Evolutionary conservation across 768 basidiomycete species (phyloP).

Genomic region (Dacryopinax spathularia): DNA sequence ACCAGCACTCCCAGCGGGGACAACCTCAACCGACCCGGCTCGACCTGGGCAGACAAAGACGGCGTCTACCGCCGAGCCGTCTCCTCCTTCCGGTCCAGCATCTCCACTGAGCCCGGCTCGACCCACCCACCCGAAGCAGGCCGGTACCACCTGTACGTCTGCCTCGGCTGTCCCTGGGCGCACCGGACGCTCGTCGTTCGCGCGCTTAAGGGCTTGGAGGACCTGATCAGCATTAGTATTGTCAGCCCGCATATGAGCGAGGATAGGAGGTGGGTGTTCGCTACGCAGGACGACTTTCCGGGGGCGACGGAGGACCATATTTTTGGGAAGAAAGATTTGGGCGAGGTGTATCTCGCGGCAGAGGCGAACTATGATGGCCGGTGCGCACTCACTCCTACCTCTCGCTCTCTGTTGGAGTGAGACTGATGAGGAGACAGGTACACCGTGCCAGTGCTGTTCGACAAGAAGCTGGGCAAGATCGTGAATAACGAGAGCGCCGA

Average conservation of each 20-base stretch:
- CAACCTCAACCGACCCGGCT: too few species aligned
- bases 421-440: slow-evolving; percentile 32
- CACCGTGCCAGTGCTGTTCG: slow-evolving; percentile 87
- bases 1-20: too few species aligned
- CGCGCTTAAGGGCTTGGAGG: slow-evolving; percentile 83
- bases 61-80: background rate
- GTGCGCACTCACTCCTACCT: slow-evolving; percentile 25
- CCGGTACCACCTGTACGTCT: slow-evolving; percentile 85
- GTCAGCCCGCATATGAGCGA: slow-evolving; percentile 79
- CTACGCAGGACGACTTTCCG: slow-evolving; percentile 49
- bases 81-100: background rate
- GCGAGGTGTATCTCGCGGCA: slow-evolving; percentile 71
- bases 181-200: slow-evolving; percentile 77
- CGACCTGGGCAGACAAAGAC: background rate
- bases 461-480: slow-evolving; percentile 70
- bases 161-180: slow-evolving; percentile 87
- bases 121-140: slow-evolving; percentile 30
- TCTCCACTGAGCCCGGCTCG: background rate
- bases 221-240: slow-evolving; percentile 60
- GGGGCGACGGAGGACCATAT: slow-evolving; percentile 65
- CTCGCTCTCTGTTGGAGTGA: background rate
- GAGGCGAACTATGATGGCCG: slow-evolving; percentile 58
- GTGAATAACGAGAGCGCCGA: slow-evolving; percentile 95
- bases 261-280: slow-evolving; percentile 72
- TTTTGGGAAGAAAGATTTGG: slow-evolving; percentile 52